Evolutionary conservation across 129 eudicot species (phyloP).

Genomic region (Tagetes erecta): DNA sequence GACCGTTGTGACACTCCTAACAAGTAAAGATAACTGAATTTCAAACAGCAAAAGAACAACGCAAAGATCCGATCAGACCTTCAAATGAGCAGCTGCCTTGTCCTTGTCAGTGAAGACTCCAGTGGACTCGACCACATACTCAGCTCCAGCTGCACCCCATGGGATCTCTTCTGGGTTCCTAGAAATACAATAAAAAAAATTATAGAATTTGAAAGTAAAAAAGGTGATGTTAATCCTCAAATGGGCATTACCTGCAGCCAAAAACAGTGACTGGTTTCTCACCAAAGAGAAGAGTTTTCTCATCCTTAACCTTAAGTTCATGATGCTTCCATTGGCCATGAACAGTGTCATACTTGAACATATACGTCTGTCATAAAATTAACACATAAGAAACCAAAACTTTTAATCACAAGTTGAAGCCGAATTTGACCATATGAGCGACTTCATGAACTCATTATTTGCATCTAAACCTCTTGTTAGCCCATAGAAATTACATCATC

Average conservation of each 20-base stretch:
- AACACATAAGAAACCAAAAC: background rate
- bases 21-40: background rate
- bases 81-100: conserved; percentile 94
- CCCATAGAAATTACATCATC: background rate
- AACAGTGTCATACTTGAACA: conserved; percentile 91
- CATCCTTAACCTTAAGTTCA: conserved; percentile 77
- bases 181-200: background rate
- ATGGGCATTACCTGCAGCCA: conserved; percentile 45
- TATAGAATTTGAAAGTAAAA: background rate
- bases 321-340: conserved; percentile 87
- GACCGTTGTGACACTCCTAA: background rate
- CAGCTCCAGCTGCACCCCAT: conserved; percentile 86
- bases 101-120: conserved; percentile 97
- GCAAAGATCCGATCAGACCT: conserved; percentile 42
- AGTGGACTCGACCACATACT: conserved; percentile 82
- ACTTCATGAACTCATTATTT: background rate
- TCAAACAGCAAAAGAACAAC: background rate
- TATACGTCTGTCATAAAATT: conserved; percentile 50
- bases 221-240: background rate
- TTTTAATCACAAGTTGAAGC: background rate
- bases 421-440: background rate
- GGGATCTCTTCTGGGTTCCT: conserved; percentile 99
- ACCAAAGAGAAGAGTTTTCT: conserved; percentile 82
- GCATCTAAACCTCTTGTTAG: background rate
- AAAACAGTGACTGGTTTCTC: conserved; percentile 64